Evolutionary conservation across 2,329 filamentous ascomycete genomes (phyloP).

Genomic region (Huntiella abstrusa): DNA sequence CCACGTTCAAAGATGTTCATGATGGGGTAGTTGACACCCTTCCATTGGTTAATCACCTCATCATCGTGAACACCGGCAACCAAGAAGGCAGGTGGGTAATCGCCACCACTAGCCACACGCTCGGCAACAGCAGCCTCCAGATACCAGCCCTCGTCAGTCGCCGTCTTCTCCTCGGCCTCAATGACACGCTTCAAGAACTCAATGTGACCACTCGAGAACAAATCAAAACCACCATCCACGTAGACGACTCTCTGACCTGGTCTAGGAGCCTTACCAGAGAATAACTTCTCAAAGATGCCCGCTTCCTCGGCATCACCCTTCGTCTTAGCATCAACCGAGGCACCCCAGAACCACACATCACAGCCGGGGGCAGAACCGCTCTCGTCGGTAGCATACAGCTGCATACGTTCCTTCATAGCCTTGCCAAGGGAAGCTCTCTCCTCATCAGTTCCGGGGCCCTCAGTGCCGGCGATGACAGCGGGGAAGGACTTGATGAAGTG

Average conservation of each 20-base stretch:
- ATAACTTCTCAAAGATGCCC: constrained; percentile 47
- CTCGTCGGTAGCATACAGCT: constrained; percentile 73
- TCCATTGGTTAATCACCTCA: constrained; percentile 87
- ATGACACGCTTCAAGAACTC: constrained; percentile 74
- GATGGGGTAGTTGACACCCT: constrained; percentile 95
- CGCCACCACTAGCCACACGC: constrained; percentile 45
- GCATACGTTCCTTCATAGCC: constrained; percentile 59
- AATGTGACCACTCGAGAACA: constrained; percentile 94
- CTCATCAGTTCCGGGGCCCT: constrained; percentile 49
- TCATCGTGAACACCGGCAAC: constrained; percentile 90
- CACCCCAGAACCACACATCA: constrained; percentile 71
- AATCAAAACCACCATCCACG: constrained; percentile 88
- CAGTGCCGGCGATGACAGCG: constrained; percentile 46
- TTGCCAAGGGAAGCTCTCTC: constrained; percentile 45
- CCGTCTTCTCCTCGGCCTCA: constrained; percentile 51
- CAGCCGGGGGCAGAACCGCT: constrained; percentile 60
- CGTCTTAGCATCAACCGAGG: constrained; percentile 29
- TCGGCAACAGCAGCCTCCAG: constrained; percentile 41
- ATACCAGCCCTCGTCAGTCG: constrained; percentile 54
- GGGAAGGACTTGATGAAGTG: constrained; percentile 80
- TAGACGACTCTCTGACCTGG: constrained; percentile 77
- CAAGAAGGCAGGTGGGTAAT: constrained; percentile 73
- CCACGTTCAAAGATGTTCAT: constrained; percentile 98
- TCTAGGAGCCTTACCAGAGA: constrained; percentile 50
- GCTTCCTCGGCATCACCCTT: constrained; percentile 31